These are phyloP conservation scores for Aspergillus sclerotioniger DNA, from an alignment of 495 filamentous ascomycete genomes.

Conservation along the genomic window DNA sequence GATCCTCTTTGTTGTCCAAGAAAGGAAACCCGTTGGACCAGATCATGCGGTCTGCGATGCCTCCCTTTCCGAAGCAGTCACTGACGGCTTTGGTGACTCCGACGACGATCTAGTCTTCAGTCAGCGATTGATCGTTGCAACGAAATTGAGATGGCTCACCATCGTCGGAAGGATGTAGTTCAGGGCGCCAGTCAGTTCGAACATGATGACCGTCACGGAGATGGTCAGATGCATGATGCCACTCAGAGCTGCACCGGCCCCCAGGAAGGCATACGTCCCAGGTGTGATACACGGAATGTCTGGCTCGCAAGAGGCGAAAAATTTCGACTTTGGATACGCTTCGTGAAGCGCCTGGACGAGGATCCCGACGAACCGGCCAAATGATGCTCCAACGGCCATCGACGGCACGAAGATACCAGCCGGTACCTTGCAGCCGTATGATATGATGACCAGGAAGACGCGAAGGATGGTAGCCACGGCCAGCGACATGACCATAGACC, in stretches of 20 bases:
- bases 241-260: conserved; percentile 90
- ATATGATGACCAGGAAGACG: conserved; percentile 86
- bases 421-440: conserved; percentile 96
- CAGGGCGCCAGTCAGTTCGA: conserved; percentile 90
- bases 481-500: conserved; percentile 77
- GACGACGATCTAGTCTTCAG: conserved; percentile 72
- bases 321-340: conserved; percentile 72
- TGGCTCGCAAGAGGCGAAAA: conserved; percentile 84
- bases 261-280: conserved; percentile 92
- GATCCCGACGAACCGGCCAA: conserved; percentile 91
- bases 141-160: conserved; percentile 41
- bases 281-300: conserved; percentile 97
- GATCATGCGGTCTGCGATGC: conserved; percentile 97
- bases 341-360: conserved; percentile 88
- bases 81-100: conserved; percentile 94
- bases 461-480: conserved; percentile 77
- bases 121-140: background rate
- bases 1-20: conserved; percentile 97
- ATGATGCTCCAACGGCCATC: conserved; percentile 94
- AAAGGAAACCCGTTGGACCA: conserved; percentile 99
- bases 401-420: conserved; percentile 97
- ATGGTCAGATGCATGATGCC: conserved; percentile 98
- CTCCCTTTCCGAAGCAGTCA: conserved; percentile 88
- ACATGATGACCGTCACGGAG: conserved; percentile 97
- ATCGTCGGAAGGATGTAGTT: conserved; percentile 97